phyloP scores from a whole-genome alignment of 1,284 basidiomycete genomes.

The Puccinia novopanici region DNA sequence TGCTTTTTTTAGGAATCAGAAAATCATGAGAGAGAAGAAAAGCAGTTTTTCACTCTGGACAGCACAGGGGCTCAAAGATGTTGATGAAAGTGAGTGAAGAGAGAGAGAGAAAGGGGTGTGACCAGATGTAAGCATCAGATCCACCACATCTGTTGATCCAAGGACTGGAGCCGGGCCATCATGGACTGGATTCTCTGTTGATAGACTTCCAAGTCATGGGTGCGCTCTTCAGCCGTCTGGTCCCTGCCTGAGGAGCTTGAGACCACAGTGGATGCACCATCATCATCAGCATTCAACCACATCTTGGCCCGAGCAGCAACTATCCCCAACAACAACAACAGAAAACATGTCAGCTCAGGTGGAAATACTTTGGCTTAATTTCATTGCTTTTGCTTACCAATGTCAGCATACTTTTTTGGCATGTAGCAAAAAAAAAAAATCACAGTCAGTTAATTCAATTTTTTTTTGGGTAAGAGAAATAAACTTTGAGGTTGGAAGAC shows the following conservation, averaged over 20 bases:
- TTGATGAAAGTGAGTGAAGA: too few species aligned
- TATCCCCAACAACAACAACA: too few species aligned
- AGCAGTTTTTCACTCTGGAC: too few species aligned
- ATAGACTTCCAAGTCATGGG: slow-evolving; percentile 21
- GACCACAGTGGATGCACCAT: slow-evolving; percentile 5
- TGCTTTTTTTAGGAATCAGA: too few species aligned
- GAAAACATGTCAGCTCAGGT: too few species aligned
- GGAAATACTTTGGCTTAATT: not conserved
- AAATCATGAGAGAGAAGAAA: too few species aligned
- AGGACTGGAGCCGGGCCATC: slow-evolving; percentile 23
- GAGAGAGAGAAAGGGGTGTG: not conserved
- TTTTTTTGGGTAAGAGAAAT: not conserved
- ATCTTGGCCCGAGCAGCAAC: slow-evolving; percentile 27
- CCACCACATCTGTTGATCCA: slow-evolving; percentile 49
- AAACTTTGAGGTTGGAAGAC: not conserved
- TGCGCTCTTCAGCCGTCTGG: slow-evolving; percentile 32
- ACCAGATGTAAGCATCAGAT: not conserved
- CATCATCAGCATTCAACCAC: slow-evolving; percentile 39
- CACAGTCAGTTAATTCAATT: too few species aligned
- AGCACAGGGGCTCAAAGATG: too few species aligned
- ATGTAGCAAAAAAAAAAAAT: too few species aligned
- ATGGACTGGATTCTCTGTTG: slow-evolving; percentile 3
- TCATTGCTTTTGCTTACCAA: slow-evolving; percentile 26
- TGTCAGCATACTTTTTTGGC: slow-evolving; percentile 46
- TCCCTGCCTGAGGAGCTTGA: not conserved